These are phyloP conservation scores for Nannochloris sp. DNA, from an alignment of 139 green algal genomes.

Conservation along the genomic window DNA sequence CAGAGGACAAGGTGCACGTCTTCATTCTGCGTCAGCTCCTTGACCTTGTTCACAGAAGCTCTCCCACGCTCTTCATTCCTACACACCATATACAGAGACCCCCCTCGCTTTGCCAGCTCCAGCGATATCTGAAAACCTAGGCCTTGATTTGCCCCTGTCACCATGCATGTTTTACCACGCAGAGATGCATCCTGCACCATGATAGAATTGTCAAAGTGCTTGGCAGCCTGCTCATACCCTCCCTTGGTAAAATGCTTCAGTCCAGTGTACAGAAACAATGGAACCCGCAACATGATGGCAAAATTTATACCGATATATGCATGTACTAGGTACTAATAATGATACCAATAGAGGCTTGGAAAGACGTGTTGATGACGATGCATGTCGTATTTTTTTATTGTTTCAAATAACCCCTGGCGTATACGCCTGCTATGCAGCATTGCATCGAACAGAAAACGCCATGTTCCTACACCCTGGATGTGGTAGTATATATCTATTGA, in stretches of 20 bases:
- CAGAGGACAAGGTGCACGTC: constrained; percentile 53
- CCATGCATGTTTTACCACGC: constrained; percentile 35
- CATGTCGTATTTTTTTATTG: no score
- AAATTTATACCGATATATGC: neutral
- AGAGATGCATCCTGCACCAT: constrained; percentile 24
- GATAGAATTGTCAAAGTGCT: constrained; percentile 40
- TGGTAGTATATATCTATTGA: no score
- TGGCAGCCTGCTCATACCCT: constrained; percentile 32
- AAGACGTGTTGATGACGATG: neutral
- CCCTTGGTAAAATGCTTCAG: constrained; percentile 39
- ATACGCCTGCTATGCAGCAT: no score
- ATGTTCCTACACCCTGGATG: no score
- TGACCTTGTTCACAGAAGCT: constrained; percentile 31
- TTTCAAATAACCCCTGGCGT: no score
- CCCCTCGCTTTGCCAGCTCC: constrained; percentile 35
- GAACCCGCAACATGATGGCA: constrained; percentile 1
- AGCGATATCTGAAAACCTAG: constrained; percentile 41
- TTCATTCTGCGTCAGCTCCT: constrained; percentile 31
- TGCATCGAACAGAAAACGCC: no score
- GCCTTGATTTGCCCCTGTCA: constrained; percentile 58
- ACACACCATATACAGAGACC: constrained; percentile 54
- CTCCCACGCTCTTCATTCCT: constrained; percentile 39
- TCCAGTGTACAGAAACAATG: constrained; percentile 24
- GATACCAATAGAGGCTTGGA: neutral
- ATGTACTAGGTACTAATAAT: no score